phyloP scores from a whole-genome alignment of 768 basidiomycete genomes.

The Hygrocybe coccinea region DNA sequence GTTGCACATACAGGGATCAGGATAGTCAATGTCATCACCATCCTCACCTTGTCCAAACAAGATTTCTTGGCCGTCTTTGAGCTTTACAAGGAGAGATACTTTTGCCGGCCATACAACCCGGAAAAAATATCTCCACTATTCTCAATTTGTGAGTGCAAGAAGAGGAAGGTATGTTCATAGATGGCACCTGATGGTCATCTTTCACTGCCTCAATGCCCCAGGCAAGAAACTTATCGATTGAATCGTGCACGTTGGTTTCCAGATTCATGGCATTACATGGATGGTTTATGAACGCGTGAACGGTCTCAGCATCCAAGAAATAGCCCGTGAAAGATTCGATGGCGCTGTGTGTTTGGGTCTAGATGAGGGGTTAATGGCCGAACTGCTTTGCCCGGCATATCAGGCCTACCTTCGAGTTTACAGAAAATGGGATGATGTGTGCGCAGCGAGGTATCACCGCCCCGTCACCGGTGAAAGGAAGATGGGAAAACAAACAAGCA shows the following conservation, averaged over 20 bases:
- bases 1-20: slow-evolving; percentile 12
- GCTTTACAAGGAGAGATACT: background rate
- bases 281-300: slow-evolving; percentile 9
- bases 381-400: background rate
- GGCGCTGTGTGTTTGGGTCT: background rate
- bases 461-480: background rate
- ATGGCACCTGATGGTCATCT: background rate
- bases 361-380: background rate
- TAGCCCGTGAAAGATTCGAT: slow-evolving; percentile 1
- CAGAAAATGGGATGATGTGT: background rate
- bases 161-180: background rate
- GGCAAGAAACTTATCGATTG: slow-evolving; percentile 8
- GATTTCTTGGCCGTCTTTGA: slow-evolving; percentile 2
- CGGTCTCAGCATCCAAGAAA: background rate
- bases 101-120: background rate
- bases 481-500: background rate
- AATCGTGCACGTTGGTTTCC: slow-evolving; percentile 4
- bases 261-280: slow-evolving; percentile 11
- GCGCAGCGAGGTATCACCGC: background rate
- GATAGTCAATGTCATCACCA: background rate
- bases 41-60: background rate
- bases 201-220: slow-evolving; percentile 11
- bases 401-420: background rate
- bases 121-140: background rate
- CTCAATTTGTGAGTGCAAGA: background rate